Base-by-base conservation (phyloP, 2,329 filamentous ascomycete species). In the Achaetomium macrosporum region DNA sequence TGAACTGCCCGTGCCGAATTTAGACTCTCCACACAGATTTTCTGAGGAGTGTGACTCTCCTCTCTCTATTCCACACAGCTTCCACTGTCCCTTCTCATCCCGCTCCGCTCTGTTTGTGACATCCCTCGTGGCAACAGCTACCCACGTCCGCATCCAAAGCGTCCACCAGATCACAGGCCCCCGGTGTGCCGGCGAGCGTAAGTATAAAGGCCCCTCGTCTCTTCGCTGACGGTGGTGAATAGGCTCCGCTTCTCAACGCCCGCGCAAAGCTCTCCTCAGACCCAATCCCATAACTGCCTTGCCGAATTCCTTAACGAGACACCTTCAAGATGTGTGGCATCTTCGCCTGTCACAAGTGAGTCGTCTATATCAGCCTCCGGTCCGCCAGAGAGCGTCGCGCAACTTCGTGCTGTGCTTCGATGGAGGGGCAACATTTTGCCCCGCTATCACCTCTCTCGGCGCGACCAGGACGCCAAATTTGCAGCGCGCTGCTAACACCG, bases 341-440 rank as follows among this genome's bases (percentile, higher is more conserved):
- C 68, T 96, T 96, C 73, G 91, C 90, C 66, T 96, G 91, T 75
- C 89, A 96, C 74, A 78, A 82, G 90, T 95, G 75, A 70, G 84
- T 55, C 51, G 59, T 53, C 43, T 44, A 45, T 37, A 43, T 53
- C 54, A 40, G 36, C 31, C 42, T 40, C 35, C 35, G 39, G 43
- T 69, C 68, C 55, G 30, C 40, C 45, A n/a, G 12, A 31, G 19
- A n/a, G 44, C n/a, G 45, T 40, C 17, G 39, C 35, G 43, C 20
- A 33, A 20, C 31, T 51, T 53, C 57, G 47, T 49, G 19, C 45
- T 54, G 31, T 39, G 33, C 19, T 42, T 11, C 41, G 47, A 64
- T 71, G 66, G 71, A 70, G 68, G 69, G 69, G 69, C 64, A 60
- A 36, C 50, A 68, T 33, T 41, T 51, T 63, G 64, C 64, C 57